Evolutionary conservation across 2,329 filamentous ascomycete genomes (phyloP).

Genomic region (Fusarium tupiense): DNA sequence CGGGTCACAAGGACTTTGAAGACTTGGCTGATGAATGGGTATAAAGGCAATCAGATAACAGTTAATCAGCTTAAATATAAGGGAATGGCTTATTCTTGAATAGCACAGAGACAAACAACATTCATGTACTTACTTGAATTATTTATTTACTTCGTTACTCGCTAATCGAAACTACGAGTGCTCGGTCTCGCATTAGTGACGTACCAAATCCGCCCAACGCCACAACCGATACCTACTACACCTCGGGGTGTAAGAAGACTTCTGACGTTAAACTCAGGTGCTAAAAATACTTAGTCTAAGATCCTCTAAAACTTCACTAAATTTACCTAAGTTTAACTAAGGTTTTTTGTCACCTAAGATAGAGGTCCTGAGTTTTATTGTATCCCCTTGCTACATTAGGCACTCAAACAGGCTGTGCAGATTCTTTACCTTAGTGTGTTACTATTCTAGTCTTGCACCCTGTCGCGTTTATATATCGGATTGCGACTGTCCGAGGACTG

Average conservation of each 20-base stretch:
- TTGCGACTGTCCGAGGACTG: conserved; percentile 12
- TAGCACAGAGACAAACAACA: background rate
- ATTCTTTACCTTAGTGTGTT: background rate
- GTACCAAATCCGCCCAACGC: conserved; percentile 28
- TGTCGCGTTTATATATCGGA: conserved; percentile 1
- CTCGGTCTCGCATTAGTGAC: background rate
- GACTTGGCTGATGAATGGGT: conserved; percentile 3
- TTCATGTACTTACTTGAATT: background rate
- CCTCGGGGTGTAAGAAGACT: too few species aligned
- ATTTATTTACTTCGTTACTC: background rate
- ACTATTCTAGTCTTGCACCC: conserved; percentile 22
- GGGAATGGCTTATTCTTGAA: background rate
- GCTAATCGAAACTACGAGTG: background rate
- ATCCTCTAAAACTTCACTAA: too few species aligned
- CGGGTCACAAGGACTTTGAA: conserved; percentile 8
- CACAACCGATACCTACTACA: conserved; percentile 18
- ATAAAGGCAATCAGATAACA: background rate
- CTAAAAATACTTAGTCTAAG: too few species aligned
- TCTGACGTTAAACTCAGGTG: too few species aligned
- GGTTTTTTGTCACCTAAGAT: too few species aligned
- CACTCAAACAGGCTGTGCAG: conserved; percentile 34
- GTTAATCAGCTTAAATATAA: background rate
- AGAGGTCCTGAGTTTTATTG: too few species aligned
- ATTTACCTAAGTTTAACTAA: too few species aligned
- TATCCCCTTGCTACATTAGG: too few species aligned